A percentile compares a stretch with the other conserved stretches of the same genome.
phyloP scores from a whole-genome alignment of 2,329 filamentous ascomycete genomes.

The Monosporascus sp. region DNA sequence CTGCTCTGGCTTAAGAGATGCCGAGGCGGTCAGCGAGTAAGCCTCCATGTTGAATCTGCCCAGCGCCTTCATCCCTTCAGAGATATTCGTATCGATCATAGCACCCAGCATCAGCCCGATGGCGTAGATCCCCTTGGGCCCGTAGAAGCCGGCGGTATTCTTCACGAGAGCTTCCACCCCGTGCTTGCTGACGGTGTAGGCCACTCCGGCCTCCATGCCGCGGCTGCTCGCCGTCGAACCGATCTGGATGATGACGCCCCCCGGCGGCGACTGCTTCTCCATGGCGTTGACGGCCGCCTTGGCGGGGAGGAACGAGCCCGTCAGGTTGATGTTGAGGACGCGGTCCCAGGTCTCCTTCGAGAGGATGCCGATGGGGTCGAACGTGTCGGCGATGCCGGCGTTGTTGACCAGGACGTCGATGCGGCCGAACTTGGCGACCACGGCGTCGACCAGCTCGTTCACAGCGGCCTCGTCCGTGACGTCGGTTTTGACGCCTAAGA shows the following conservation, averaged over 20 bases:
- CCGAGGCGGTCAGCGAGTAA: constrained; percentile 19
- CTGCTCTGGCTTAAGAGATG: constrained; percentile 23
- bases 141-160: constrained; percentile 53
- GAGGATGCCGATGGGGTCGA: constrained; percentile 45
- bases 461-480: constrained; percentile 27
- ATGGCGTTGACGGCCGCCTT: constrained; percentile 45
- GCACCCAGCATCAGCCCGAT: constrained; percentile 46
- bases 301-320: constrained; percentile 46
- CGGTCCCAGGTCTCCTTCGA: constrained; percentile 44
- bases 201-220: constrained; percentile 30
- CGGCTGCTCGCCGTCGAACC: constrained; percentile 10
- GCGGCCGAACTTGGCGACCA: constrained; percentile 30
- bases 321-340: constrained; percentile 52
- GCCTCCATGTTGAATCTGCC: constrained; percentile 27
- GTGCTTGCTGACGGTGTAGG: constrained; percentile 50
- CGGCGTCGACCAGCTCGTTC: constrained; percentile 20
- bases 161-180: constrained; percentile 48
- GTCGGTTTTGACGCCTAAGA: constrained; percentile 22
- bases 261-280: constrained; percentile 29
- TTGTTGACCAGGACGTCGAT: constrained; percentile 56
- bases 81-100: constrained; percentile 50
- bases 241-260: constrained; percentile 20
- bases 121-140: constrained; percentile 45
- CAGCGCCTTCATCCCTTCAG: constrained; percentile 30
- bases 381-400: constrained; percentile 51